Evolutionary conservation across 2,329 filamentous ascomycete species (phyloP), one percentile per base, ranked within the genome.

Genomic region (Elsinoe australis): DNA sequence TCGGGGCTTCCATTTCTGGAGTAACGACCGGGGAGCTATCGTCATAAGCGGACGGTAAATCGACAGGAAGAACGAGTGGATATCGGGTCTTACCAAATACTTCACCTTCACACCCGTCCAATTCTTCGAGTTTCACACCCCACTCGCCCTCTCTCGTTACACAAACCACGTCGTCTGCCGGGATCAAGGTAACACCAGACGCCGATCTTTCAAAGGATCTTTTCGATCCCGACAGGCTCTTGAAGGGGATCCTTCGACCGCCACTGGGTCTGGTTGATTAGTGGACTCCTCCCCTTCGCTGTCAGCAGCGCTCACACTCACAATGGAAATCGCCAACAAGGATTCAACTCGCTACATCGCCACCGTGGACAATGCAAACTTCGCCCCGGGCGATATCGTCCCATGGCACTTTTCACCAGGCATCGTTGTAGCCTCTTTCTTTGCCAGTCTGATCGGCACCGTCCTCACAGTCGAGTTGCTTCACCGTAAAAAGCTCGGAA

Each of bases 401-500:
- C 53, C 56, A 2, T 70, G 70, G 50, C 65, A 64, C 10, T 72
- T 70, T 48, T 56, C 63, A n/a, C 53, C 73, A 3, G 78, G 79
- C 31, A 83, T 85, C 56, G 74, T 90, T 9, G 73, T 82, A 18
- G 72, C 87, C 7, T 83, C 80, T 1, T 83, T 78, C 56, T 66
- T 83, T 34, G 72, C 82, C 55, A 92, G 87, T 59, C 79, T 85
- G 53, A 70, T 85, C 54, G 88, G 88, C 53, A 82, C 85, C 41
- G 74, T 79, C 44, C 87, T 87, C 3, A 89, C 87, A 0, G 71
- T 94, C 24, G 88, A 94, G 64, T 69, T 94, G 51, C 79, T 94
- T 45, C 85, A 92, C 61, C 72, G 85, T 51, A 74, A 85, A 55
- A 87, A 83, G 1, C 80, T 83, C 2, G 75, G 75, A 47, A 78